Base-by-base conservation (phyloP, 2,329 filamentous ascomycete species). In the Chaetomium sp. region DNA sequence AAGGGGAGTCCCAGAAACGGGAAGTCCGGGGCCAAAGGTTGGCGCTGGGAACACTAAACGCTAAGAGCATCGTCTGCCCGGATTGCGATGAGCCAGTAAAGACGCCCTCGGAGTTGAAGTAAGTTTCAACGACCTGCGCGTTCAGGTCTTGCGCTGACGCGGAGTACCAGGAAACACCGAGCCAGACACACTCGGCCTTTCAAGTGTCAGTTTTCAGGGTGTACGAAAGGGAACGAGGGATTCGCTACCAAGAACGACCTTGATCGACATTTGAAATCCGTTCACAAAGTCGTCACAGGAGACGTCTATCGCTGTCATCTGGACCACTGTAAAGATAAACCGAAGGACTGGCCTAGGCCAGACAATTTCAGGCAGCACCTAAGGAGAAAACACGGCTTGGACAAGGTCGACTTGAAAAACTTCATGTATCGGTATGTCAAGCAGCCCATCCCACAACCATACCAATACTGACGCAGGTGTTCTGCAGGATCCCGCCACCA, bases 311-410 rank as follows among this genome's bases (percentile, higher is more conserved):
- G 81, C 63, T 95, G 91, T 73, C 81, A 81, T 58, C 78, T 84
- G 6, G 76, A 76, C 7, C 72, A 78, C 19, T 92, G 90, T 71
- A 80, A 78, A 27, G 83, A 80, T 27, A 87, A 81, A 67, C 79
- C 79, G 1, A 96, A 96, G 74, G 78, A 83, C 42, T 97, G 91
- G 91, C 89, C 90, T 0, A 85, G 93, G 25, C 81, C 88, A 58
- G 93, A 97, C 75, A 97, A 97, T 72, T 97, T 97, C 75, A 88
- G 88, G 66, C 87, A 89, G 42, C 93, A 97, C 73, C 82, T 96
- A 54, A 81, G 79, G 57, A 85, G 89, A 12, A 86, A 91, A 71
- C 93, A 97, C 74, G 31, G 73, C 1, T 73, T 81, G 10, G 63
- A 65, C 3, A 65, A 80, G 2, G 75, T 77, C 21, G 77, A 80